Percentiles rank a stretch among this genome's conserved stretches.
Evolutionary conservation across 345 rosid species (phyloP).

Genomic region (Turnera subulata): DNA sequence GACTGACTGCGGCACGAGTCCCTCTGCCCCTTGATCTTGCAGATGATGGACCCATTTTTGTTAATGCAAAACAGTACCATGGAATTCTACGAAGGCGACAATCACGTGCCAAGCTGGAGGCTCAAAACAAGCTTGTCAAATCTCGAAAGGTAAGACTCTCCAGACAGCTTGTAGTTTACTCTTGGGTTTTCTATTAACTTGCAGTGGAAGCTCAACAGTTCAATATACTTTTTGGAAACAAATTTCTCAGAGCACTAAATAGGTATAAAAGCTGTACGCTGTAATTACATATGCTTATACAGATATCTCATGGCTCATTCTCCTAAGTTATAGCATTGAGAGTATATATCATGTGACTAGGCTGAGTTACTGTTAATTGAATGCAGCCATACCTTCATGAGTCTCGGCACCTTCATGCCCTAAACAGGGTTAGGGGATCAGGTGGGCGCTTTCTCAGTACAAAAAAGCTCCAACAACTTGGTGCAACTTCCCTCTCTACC

Average conservation of each 20-base stretch:
- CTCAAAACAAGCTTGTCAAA: slow-evolving; percentile 44
- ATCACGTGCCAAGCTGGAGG: slow-evolving; percentile 49
- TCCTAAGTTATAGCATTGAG: too few relatives aligned
- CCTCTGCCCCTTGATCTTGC: slow-evolving; percentile 41
- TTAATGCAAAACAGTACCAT: slow-evolving; percentile 52
- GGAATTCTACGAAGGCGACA: slow-evolving; percentile 52
- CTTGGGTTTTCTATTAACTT: background rate
- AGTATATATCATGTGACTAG: too few relatives aligned
- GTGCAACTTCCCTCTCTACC: slow-evolving; percentile 2
- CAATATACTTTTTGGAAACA: too few relatives aligned
- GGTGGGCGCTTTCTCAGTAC: slow-evolving; percentile 50
- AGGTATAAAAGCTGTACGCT: too few relatives aligned
- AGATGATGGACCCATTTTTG: slow-evolving; percentile 44
- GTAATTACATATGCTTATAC: too few relatives aligned
- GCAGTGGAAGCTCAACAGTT: too few relatives aligned
- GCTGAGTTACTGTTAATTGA: background rate
- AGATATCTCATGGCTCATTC: too few relatives aligned
- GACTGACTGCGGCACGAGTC: slow-evolving; percentile 31
- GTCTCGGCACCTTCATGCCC: slow-evolving; percentile 50
- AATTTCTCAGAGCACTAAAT: too few relatives aligned
- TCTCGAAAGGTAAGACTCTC: slow-evolving; percentile 33
- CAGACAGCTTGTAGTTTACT: background rate
- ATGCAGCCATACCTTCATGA: slow-evolving; percentile 56
- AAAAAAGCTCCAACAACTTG: slow-evolving; percentile 24
- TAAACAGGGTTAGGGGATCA: slow-evolving; percentile 45